phyloP scores from a whole-genome alignment of 768 basidiomycete genomes.

The Mycena kentingensis region DNA sequence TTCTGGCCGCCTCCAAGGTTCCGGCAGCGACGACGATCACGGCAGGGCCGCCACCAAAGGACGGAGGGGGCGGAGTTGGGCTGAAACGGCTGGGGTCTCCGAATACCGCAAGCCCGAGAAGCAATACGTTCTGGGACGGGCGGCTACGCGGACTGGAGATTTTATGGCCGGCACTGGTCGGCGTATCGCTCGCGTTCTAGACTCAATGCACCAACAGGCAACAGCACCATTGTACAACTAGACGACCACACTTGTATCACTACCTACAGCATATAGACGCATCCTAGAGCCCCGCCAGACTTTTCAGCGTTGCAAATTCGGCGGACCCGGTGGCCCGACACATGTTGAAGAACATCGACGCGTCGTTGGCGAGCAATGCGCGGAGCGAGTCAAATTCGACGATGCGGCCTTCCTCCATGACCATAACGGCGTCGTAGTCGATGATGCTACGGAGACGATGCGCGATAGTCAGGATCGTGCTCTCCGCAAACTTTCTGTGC shows the following conservation, averaged over 20 bases:
- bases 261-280: not conserved
- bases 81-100: constrained; percentile 5
- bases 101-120: constrained; percentile 23
- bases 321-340: not conserved
- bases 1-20: constrained; percentile 12
- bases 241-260: not conserved
- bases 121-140: constrained; percentile 34
- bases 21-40: constrained; percentile 18
- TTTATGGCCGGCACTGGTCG: constrained; percentile 58
- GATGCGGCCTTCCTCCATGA: constrained; percentile 12
- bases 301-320: not conserved
- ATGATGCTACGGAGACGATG: constrained; percentile 18
- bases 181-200: constrained; percentile 55
- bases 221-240: not conserved
- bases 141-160: constrained; percentile 53
- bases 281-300: not conserved
- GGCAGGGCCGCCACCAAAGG: constrained; percentile 10
- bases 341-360: not conserved
- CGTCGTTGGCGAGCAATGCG: not conserved
- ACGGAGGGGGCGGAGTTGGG: constrained; percentile 4
- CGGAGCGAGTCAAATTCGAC: constrained; percentile 11
- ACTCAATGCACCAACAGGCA: too few relatives aligned
- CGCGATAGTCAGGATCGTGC: constrained; percentile 14
- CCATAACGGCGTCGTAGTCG: constrained; percentile 13
- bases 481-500: constrained; percentile 2